Conservation (phyloP, 2,329 filamentous ascomycete species). For the Thielaviopsis ethacetica region DNA sequence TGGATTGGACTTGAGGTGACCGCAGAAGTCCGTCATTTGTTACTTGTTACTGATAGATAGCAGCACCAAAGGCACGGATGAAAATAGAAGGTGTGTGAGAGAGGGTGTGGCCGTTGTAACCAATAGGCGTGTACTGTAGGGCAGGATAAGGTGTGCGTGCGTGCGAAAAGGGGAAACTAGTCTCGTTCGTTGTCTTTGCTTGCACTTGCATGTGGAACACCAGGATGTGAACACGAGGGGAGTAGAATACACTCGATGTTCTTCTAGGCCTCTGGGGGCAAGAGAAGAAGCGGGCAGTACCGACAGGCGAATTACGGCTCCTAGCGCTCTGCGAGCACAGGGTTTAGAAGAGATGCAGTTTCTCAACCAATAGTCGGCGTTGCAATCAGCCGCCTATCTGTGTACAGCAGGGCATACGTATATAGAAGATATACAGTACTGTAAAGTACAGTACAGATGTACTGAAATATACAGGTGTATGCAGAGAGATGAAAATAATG, state of each 20-base stretch:
- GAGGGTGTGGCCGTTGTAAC: not conserved
- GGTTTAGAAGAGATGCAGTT: not conserved
- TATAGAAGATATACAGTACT: not conserved
- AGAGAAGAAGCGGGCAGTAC: not conserved
- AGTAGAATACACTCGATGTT: not conserved
- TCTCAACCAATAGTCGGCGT: not conserved
- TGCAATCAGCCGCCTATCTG: not conserved
- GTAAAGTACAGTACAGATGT: too few relatives aligned
- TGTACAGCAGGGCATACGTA: not conserved
- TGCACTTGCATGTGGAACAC: not conserved
- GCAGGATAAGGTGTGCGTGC: not conserved
- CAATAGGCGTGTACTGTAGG: not conserved
- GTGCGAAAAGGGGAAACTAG: not conserved
- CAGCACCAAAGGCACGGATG: not conserved
- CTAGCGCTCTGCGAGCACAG: not conserved
- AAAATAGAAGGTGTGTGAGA: not conserved
- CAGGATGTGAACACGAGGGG: not conserved
- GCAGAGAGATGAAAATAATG: not conserved
- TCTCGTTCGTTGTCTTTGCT: not conserved
- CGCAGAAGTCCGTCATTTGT: not conserved
- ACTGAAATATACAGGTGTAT: not conserved
- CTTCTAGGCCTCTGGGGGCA: too few relatives aligned
- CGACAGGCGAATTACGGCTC: slow-evolving; percentile 1
- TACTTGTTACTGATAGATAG: not conserved
- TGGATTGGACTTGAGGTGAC: not conserved